Evolutionary conservation across 805 yeast species (phyloP), one percentile per base, ranked within the genome.

Genomic region (Kodamaea neixiangensis): DNA sequence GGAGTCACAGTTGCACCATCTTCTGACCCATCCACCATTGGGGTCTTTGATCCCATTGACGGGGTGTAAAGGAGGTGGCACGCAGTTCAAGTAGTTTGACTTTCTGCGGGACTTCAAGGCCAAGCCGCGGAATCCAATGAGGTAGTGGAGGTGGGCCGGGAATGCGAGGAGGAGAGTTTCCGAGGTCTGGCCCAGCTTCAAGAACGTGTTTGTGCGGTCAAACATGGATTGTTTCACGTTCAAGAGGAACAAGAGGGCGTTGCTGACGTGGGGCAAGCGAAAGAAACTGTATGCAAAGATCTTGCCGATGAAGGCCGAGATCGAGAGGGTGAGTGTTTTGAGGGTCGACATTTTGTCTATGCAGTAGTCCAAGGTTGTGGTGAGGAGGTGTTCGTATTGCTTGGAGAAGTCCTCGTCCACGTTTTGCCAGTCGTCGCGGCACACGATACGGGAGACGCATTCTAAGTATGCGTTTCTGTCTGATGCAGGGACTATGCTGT

Each of bases 301-400:
- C 59, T 87, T 86, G 5, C 93, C 93, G 10, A 82, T 71, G 57
- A 86, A 85, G 2, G 90, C 89, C 18, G 82, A 73, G 17, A 79
- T 65, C 5, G 86, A 73, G n/a, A 82, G 64, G 0, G 88, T 75
- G 9, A 83, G 69, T 19, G 72, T 72, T 54, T 83, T 83, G 50
- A 75, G 58, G 44, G 74, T 68, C 31, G 67, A 62, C 50, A 83
- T 67, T 56, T 78, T 76, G 46, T 68, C 63, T 10, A 86, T 72
- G 48, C 81, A 73, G 57, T 73, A 78, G 45, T 77, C 79, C 48
- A 84, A 66, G 1, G 93, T 85, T 37, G 73, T 70, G n/a, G 72
- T 62, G 20, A 87, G 67, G 18, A 75, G 57, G 6, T 54, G 55
- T 25, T 69, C 60, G 57, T 69, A 78, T 20, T 58, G 62, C 10